Conservation (phyloP, 75 land plant genomes). For the Picea glauca region DNA sequence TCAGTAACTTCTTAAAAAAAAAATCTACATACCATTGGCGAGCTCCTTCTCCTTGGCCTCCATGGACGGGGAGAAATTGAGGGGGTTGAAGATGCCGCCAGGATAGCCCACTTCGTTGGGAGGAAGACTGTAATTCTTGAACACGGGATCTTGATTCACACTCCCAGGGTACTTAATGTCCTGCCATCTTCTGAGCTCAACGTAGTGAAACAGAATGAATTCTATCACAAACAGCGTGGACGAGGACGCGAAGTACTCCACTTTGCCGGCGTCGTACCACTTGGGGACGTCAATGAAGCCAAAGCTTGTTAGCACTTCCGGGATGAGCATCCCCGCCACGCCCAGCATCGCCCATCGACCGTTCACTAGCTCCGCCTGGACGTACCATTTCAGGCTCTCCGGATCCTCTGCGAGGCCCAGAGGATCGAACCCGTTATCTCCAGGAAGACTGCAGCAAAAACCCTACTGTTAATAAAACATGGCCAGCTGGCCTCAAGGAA, state of each 20-base stretch:
- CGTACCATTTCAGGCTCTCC: constrained; percentile 83
- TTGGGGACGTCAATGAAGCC: constrained; percentile 74
- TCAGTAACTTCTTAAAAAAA: no score
- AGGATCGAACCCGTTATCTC: constrained; percentile 98
- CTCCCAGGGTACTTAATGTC: constrained; percentile 93
- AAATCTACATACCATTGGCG: constrained; percentile 60
- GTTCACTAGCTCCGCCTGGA: constrained; percentile 91
- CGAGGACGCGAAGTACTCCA: constrained; percentile 87
- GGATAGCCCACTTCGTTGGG: constrained; percentile 82
- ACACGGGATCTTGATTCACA: constrained; percentile 92
- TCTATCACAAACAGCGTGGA: constrained; percentile 95
- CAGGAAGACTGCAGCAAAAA: constrained; percentile 52
- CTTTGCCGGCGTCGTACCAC: constrained; percentile 94
- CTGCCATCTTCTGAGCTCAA: constrained; percentile 91
- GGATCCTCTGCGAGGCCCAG: constrained; percentile 90
- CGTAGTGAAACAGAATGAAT: constrained; percentile 92
- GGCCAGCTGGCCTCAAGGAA: neutral
- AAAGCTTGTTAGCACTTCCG: constrained; percentile 71
- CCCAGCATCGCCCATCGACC: constrained; percentile 95
- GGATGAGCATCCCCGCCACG: constrained; percentile 88
- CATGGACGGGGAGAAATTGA: constrained; percentile 71
- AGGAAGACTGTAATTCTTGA: constrained; percentile 78
- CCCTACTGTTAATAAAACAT: neutral
- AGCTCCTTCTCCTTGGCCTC: constrained; percentile 96
- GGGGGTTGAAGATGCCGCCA: constrained; percentile 90